Conservation (phyloP, 768 basidiomycete genomes). For the Naematelia encephala region DNA sequence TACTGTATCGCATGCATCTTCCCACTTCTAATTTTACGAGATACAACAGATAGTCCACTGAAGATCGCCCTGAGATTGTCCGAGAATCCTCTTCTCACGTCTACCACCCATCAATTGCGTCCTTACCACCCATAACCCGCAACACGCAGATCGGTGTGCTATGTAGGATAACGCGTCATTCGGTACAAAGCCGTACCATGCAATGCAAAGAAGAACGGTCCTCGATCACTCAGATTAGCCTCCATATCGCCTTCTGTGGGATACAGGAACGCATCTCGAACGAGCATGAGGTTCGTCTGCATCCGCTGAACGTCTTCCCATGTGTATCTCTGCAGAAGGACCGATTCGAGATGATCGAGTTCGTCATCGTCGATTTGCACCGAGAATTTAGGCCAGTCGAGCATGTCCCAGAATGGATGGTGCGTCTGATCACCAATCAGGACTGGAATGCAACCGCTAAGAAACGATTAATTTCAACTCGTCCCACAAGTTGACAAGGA, state of each 20-base stretch:
- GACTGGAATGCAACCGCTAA: slow-evolving; percentile 51
- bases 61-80: background rate
- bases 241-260: slow-evolving; percentile 36
- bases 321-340: slow-evolving; percentile 37
- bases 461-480: background rate
- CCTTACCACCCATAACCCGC: no score
- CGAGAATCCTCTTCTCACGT: no score
- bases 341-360: slow-evolving; percentile 46
- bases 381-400: slow-evolving; percentile 50
- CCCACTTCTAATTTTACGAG: background rate
- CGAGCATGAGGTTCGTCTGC: slow-evolving; percentile 49
- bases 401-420: slow-evolving; percentile 50
- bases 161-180: background rate
- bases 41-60: background rate
- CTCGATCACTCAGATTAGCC: slow-evolving; percentile 37
- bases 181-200: slow-evolving; percentile 41
- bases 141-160: no score
- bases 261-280: slow-evolving; percentile 51
- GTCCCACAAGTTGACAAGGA: background rate
- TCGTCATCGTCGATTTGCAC: slow-evolving; percentile 44
- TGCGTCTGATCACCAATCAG: slow-evolving; percentile 49
- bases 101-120: background rate
- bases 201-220: slow-evolving; percentile 49
- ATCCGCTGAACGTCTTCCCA: slow-evolving; percentile 35
- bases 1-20: background rate